Evolutionary conservation across 768 basidiomycete genomes (phyloP), one percentile per base, ranked within the genome.

Genomic region (Termitomyces sp.): DNA sequence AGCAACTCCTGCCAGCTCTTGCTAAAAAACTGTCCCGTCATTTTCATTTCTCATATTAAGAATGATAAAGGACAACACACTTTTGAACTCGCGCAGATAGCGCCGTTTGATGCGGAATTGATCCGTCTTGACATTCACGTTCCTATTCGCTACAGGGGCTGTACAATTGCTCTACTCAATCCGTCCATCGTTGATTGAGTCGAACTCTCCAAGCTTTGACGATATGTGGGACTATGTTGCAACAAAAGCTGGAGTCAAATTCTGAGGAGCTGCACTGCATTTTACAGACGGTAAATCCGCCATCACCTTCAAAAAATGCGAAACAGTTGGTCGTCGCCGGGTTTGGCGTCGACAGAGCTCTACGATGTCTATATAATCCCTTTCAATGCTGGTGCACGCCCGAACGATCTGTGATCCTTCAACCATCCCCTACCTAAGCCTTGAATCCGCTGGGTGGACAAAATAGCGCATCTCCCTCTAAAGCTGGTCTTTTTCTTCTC

Each of bases 391-490:
- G 42, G 8, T 7, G 19, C 28, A 6, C 68, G 46, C 50, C 54
- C 38, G 59, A 58, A 58, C 30, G 58, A 58, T 62, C 60, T 62
- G 63, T 60, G 63, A 43, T 64, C 63, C 56, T 60, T 56, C 60
- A 51, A 42, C 58, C 19, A 23, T 50, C 28, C 35, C 43, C 49
- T 23, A 43, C 17, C 35, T 17, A 28, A 31, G 52, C 15, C 38
- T 31, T 46, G 19, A 38, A 46, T 63, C 63, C 55, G 59, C 61
- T 63, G 63, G 60, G 52, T 62, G 63, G 63, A 63, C 50, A 23
- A 44, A 60, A 60, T 59, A 59, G 56, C 59, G 31, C 54, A 30
- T 47, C 21, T 49, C n/a, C 51, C n/a, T n/a, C n/a, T 46, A 33
- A 61, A 61, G 63, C 57, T 61, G 62, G 63, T 57, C 59, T 59